Evolutionary conservation across 495 filamentous ascomycete genomes (phyloP).

Genomic region (Xylaria acuta): DNA sequence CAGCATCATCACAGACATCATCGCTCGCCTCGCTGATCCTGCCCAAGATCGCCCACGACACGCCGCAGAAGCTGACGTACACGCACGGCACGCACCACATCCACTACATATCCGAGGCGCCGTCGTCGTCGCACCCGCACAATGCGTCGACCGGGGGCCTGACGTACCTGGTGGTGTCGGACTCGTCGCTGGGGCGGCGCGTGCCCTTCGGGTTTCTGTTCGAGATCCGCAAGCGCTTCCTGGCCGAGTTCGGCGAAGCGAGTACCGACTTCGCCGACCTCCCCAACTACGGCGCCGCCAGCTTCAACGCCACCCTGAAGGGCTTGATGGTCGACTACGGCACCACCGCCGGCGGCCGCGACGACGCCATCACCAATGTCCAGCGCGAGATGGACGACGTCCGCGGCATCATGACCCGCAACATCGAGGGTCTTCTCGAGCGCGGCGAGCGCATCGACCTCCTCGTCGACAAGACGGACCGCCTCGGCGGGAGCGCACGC

Average conservation of each 20-base stretch:
- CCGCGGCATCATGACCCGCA: slow-evolving; percentile 96
- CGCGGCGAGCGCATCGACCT: slow-evolving; percentile 93
- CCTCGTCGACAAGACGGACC: slow-evolving; percentile 96
- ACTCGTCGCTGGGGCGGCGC: slow-evolving; percentile 77
- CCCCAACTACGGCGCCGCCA: slow-evolving; percentile 87
- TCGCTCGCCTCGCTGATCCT: slow-evolving; percentile 91
- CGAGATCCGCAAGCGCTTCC: slow-evolving; percentile 88
- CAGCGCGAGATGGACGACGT: slow-evolving; percentile 92
- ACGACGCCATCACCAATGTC: slow-evolving; percentile 85
- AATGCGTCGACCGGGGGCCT: slow-evolving; percentile 73
- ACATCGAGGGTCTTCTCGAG: slow-evolving; percentile 96
- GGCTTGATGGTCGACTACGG: slow-evolving; percentile 84
- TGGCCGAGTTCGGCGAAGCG: slow-evolving; percentile 71
- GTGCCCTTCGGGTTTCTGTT: slow-evolving; percentile 93
- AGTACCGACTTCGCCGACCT: slow-evolving; percentile 75
- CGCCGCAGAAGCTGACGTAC: slow-evolving; percentile 89
- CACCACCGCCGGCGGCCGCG: slow-evolving; percentile 70
- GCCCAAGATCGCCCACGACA: slow-evolving; percentile 85
- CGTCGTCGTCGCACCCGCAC: slow-evolving; percentile 66
- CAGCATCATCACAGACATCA: slow-evolving; percentile 77
- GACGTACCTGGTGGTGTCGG: slow-evolving; percentile 85
- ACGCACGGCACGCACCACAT: slow-evolving; percentile 90
- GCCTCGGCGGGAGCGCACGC: slow-evolving; percentile 80
- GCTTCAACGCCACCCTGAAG: slow-evolving; percentile 82
- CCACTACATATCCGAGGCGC: slow-evolving; percentile 91